phyloP scores from a whole-genome alignment of 768 basidiomycete species.

The Suillus subaureus region DNA sequence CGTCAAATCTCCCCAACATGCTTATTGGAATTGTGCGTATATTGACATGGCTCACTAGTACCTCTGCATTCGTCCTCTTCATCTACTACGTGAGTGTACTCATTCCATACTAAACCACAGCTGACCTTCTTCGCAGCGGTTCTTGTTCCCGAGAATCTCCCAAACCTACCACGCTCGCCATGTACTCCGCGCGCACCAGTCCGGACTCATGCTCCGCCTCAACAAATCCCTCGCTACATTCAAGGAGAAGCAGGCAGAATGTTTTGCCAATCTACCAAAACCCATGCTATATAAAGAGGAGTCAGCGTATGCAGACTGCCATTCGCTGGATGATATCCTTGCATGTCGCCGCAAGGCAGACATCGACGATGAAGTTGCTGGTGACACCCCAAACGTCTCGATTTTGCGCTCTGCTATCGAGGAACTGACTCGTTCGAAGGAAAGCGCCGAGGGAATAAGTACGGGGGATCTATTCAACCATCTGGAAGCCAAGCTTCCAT shows the following conservation, averaged over 20 bases:
- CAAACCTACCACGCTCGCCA: constrained; percentile 61
- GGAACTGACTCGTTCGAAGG: constrained; percentile 44
- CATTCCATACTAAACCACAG: constrained; percentile 9
- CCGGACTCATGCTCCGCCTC: constrained; percentile 54
- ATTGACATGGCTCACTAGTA: constrained; percentile 67
- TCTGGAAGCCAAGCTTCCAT: constrained; percentile 59
- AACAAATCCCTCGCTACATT: constrained; percentile 56
- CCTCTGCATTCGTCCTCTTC: constrained; percentile 58
- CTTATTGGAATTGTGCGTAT: constrained; percentile 63
- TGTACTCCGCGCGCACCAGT: constrained; percentile 63
- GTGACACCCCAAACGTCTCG: constrained; percentile 50
- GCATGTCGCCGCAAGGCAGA: constrained; percentile 15
- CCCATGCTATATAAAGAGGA: constrained; percentile 53
- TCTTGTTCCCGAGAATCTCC: constrained; percentile 67
- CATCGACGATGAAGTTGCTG: constrained; percentile 14
- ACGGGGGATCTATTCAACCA: constrained; percentile 62
- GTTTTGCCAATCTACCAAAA: constrained; percentile 59
- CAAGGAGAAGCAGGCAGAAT: constrained; percentile 56
- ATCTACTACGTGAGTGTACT: constrained; percentile 61
- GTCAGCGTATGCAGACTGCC: constrained; percentile 43
- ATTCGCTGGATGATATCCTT: constrained; percentile 45
- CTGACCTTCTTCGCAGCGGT: constrained; percentile 47
- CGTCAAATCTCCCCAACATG: constrained; percentile 68
- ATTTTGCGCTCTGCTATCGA: constrained; percentile 65
- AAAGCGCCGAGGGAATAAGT: constrained; percentile 41